phyloP scores from a whole-genome alignment of 352 stramenopile species.

The Globisporangium abappressorium region DNA sequence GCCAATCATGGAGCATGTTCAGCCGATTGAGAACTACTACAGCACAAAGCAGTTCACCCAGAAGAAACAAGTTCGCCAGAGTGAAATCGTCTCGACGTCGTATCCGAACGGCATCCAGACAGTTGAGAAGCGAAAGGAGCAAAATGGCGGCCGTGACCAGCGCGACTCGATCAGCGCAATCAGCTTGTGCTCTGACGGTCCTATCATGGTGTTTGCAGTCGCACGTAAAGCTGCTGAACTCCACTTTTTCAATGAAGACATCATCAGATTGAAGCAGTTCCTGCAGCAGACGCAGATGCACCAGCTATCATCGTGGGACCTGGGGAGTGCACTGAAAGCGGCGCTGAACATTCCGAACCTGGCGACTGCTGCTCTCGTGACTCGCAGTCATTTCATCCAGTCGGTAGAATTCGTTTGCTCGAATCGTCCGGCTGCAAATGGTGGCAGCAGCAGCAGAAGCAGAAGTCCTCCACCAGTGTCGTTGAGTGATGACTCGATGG shows the following conservation, averaged over 20 bases:
- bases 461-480: constrained; percentile 21
- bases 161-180: constrained; percentile 42
- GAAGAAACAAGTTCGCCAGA: constrained; percentile 74
- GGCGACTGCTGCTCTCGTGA: constrained; percentile 33
- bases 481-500: constrained; percentile 55
- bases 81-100: constrained; percentile 75
- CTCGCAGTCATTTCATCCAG: constrained; percentile 42
- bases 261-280: constrained; percentile 60
- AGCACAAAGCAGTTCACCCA: constrained; percentile 52
- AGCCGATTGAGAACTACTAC: constrained; percentile 52
- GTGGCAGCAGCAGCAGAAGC: constrained; percentile 7
- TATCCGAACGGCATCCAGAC: constrained; percentile 39
- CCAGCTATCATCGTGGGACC: constrained; percentile 32
- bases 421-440: constrained; percentile 1
- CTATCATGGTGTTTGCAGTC: constrained; percentile 82
- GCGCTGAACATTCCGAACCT: constrained; percentile 20
- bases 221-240: constrained; percentile 64
- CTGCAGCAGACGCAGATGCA: constrained; percentile 67
- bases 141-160: constrained; percentile 9
- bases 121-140: constrained; percentile 13
- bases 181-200: constrained; percentile 63
- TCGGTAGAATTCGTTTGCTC: constrained; percentile 50
- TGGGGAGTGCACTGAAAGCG: constrained; percentile 36
- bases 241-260: constrained; percentile 83
- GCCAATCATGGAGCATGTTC: constrained; percentile 43